Conservation (phyloP, 345 rosid species). For the Corchorus olitorius region DNA sequence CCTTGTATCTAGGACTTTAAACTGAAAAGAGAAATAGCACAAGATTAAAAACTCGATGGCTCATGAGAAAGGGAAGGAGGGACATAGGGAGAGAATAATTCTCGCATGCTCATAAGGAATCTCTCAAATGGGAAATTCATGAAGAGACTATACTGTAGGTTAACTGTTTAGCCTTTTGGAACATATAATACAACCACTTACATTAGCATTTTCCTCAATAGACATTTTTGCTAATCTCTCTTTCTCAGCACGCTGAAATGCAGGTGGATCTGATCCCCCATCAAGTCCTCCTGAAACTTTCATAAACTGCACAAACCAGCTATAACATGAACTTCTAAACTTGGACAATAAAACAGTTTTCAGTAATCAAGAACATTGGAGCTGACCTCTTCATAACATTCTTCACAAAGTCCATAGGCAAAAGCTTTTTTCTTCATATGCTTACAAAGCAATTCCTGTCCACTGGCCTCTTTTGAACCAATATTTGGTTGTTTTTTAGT, state of each 20-base stretch:
- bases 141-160: neutral
- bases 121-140: neutral
- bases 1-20: neutral
- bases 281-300: slow-evolving; percentile 73
- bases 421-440: slow-evolving; percentile 55
- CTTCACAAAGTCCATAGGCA: slow-evolving; percentile 71
- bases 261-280: slow-evolving; percentile 92
- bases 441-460: slow-evolving; percentile 55
- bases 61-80: neutral
- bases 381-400: slow-evolving; percentile 69
- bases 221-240: slow-evolving; percentile 57
- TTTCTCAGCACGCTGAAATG: slow-evolving; percentile 81
- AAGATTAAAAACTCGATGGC: neutral
- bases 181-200: slow-evolving; percentile 31
- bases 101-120: neutral
- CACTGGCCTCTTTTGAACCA: slow-evolving; percentile 28
- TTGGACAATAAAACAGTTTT: slow-evolving; percentile 18
- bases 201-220: slow-evolving; percentile 38
- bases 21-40: neutral
- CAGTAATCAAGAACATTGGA: neutral
- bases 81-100: neutral
- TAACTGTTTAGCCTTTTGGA: slow-evolving; percentile 7
- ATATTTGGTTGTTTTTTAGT: slow-evolving; percentile 29
- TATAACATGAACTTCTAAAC: slow-evolving; percentile 16
- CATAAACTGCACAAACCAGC: slow-evolving; percentile 49